Conservation (phyloP, 306 rosid species). For the Rosa multiflora region DNA sequence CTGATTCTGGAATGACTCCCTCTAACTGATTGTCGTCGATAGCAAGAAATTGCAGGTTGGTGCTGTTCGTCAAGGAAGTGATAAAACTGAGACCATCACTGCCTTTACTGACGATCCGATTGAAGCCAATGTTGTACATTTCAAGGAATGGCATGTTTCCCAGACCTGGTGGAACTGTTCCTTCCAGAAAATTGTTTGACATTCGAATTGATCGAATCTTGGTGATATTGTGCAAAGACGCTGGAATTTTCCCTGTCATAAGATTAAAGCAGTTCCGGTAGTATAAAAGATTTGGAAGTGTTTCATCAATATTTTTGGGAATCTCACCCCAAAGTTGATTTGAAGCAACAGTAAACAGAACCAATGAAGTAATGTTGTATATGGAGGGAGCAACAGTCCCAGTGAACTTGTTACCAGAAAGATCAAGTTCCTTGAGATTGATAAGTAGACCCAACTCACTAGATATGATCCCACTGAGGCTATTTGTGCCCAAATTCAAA, state of each 20-base stretch:
- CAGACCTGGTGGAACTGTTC: slow-evolving; percentile 69
- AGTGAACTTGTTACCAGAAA: slow-evolving; percentile 47
- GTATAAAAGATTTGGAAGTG: slow-evolving; percentile 53
- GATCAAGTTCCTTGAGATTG: slow-evolving; percentile 51
- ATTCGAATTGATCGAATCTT: slow-evolving; percentile 49
- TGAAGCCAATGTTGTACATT: slow-evolving; percentile 65
- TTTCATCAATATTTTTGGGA: slow-evolving; percentile 51
- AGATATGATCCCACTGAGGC: slow-evolving; percentile 56
- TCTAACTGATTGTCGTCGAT: slow-evolving; percentile 52
- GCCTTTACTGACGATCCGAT: slow-evolving; percentile 48
- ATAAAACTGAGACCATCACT: slow-evolving; percentile 50
- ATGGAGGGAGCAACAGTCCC: slow-evolving; percentile 54
- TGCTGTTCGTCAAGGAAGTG: slow-evolving; percentile 57
- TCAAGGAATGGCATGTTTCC: slow-evolving; percentile 60
- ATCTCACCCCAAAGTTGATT: slow-evolving; percentile 72
- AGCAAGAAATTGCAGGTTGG: slow-evolving; percentile 48
- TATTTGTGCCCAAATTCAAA: slow-evolving; percentile 58
- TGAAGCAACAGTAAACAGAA: slow-evolving; percentile 48
- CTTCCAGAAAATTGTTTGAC: slow-evolving; percentile 50
- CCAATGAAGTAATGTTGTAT: slow-evolving; percentile 59
- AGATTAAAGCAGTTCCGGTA: slow-evolving; percentile 57
- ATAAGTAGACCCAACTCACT: slow-evolving; percentile 45
- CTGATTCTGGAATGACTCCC: slow-evolving; percentile 62
- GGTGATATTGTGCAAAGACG: slow-evolving; percentile 67
- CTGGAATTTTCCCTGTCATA: slow-evolving; percentile 67